Base-by-base conservation (phyloP, 345 rosid species). In the Brassica cretica region DNA sequence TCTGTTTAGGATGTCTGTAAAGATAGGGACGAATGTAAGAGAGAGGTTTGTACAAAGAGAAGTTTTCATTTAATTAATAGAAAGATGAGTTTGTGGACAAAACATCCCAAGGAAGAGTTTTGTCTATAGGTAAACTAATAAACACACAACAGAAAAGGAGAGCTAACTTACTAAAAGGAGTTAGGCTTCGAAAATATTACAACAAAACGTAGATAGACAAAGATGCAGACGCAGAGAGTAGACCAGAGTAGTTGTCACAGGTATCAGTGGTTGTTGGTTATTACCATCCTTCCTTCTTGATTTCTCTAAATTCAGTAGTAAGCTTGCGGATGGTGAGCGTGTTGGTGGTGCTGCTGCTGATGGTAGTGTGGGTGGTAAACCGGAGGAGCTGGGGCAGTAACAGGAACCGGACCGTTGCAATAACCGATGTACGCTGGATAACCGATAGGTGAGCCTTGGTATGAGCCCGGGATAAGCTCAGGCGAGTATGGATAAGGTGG, bases 231-330 rank as follows among this genome's bases (percentile, higher is more conserved):
- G 24, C 44, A 68, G 75, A 51, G 70, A 59, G 74, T 55, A 55
- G 10, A 55, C 60, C 60, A 39, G 76, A 19, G 64, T 60, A 33
- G 59, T 73, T 78, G 69, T 79, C 78, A 74, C 74, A 35, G 24
- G 61, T 79, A 79, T 79, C 82, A 74, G 82, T 62, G 78, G 44
- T 65, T 53, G 30, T 49, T 70, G 33, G 58, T 56, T 65, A 73
- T 73, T 79, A 78, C 77, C 78, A 78, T 73, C 77, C 73, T 60
- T 61, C 78, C 29, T 73, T 51, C 37, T 73, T 66, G 64, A 41
- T 78, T 51, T 69, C 82, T 74, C 24, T 21, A 21, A 79, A 68
- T 73, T 79, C 82, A 79, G 82, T 80, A 80, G 83, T 80, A 75
- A 75, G 59, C 64, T 71, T 75, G 83, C 80, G 75, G 83, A 37